Conservation (phyloP, 116 monocot species). For the Zostera marina region DNA sequence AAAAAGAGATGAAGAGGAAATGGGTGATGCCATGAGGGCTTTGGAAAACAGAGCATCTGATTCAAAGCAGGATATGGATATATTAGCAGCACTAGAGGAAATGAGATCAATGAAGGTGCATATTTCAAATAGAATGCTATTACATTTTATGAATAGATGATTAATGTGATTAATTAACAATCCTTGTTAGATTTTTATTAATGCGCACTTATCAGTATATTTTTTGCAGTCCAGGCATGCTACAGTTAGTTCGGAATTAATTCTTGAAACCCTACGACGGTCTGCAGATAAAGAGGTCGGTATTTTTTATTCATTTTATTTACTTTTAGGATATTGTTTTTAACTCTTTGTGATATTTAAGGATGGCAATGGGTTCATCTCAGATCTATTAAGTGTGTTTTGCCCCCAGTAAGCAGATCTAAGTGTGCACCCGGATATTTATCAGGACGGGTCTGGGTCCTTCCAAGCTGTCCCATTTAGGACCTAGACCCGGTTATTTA, state of each 20-base stretch:
- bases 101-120: conserved; percentile 93
- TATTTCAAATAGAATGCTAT: background rate
- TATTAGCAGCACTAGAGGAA: conserved; percentile 84
- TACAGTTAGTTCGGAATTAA: conserved; percentile 64
- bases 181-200: background rate
- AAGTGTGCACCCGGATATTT: no score
- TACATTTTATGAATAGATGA: background rate
- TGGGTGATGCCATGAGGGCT: conserved; percentile 96
- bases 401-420: no score
- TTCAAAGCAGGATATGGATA: conserved; percentile 92
- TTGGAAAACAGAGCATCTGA: conserved; percentile 70
- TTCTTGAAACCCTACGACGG: conserved; percentile 58
- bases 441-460: no score
- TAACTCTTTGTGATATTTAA: background rate
- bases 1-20: conserved; percentile 72
- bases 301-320: background rate
- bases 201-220: background rate
- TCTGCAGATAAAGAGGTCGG: conserved; percentile 45
- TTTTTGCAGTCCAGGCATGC: conserved; percentile 82
- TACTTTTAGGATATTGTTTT: background rate
- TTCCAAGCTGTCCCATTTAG: no score
- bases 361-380: no score
- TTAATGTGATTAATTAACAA: background rate
- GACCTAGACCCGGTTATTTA: no score
- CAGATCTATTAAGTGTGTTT: no score